Evolutionary conservation across 768 basidiomycete species (phyloP).

Genomic region (Termitomyces sp.): DNA sequence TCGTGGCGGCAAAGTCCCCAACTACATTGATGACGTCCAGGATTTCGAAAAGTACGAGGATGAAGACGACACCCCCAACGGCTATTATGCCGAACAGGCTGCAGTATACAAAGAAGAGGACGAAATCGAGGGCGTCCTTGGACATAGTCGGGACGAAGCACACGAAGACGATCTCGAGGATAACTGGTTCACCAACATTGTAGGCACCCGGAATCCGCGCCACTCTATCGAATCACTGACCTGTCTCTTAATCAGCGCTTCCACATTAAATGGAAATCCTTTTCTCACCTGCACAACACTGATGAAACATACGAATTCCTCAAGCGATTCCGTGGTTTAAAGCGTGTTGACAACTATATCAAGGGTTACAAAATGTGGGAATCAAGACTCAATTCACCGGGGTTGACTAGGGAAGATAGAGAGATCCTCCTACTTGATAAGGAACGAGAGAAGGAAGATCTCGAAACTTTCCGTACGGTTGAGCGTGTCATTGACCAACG

Average conservation of each 20-base stretch:
- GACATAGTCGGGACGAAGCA: slow-evolving; percentile 83
- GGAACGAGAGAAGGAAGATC: slow-evolving; percentile 87
- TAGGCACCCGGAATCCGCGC: slow-evolving; percentile 30
- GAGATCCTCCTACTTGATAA: slow-evolving; percentile 88
- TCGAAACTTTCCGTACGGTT: slow-evolving; percentile 87
- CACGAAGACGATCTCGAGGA: slow-evolving; percentile 74
- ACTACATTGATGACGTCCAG: slow-evolving; percentile 80
- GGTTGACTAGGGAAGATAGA: slow-evolving; percentile 79
- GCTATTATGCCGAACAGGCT: slow-evolving; percentile 53
- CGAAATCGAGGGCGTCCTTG: slow-evolving; percentile 90
- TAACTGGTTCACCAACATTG: slow-evolving; percentile 85
- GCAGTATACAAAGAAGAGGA: slow-evolving; percentile 64
- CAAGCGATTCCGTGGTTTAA: slow-evolving; percentile 92
- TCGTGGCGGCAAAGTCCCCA: slow-evolving; percentile 74
- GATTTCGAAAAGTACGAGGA: slow-evolving; percentile 72
- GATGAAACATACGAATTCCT: slow-evolving; percentile 97
- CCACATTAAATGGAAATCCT: slow-evolving; percentile 99
- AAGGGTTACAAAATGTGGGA: slow-evolving; percentile 81
- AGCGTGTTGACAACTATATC: slow-evolving; percentile 99
- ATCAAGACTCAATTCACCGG: slow-evolving; percentile 56
- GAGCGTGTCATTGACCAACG: slow-evolving; percentile 87
- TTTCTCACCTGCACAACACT: slow-evolving; percentile 98
- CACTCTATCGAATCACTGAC: neutral
- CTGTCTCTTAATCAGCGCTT: slow-evolving; percentile 71
- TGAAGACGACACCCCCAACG: slow-evolving; percentile 56